Conservation (phyloP, 495 filamentous ascomycete genomes). For the Apodospora peruviana region DNA sequence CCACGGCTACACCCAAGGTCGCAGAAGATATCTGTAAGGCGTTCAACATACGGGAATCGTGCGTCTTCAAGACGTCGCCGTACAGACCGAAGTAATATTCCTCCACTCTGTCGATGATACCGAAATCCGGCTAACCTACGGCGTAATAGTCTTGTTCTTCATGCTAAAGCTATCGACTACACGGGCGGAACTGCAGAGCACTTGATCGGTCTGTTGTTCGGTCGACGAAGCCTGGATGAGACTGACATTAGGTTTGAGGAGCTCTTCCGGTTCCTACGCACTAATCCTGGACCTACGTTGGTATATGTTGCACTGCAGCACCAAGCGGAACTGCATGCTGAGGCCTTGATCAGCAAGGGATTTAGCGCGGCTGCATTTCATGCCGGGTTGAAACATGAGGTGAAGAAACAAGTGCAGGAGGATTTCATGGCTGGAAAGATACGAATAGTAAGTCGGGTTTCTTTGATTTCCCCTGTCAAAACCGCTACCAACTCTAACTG, state of each 20-base stretch:
- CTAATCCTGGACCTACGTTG: conserved; percentile 48
- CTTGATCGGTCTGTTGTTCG: not conserved
- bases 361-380: conserved; percentile 46
- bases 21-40: conserved; percentile 46
- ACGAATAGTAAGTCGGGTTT: conserved; percentile 26
- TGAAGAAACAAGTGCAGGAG: conserved; percentile 42
- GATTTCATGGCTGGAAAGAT: conserved; percentile 45
- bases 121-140: not conserved
- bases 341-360: conserved; percentile 23
- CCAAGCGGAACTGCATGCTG: conserved; percentile 42
- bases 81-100: conserved; percentile 45
- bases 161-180: conserved; percentile 36
- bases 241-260: conserved; percentile 34
- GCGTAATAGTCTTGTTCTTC: conserved; percentile 31
- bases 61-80: conserved; percentile 50
- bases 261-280: conserved; percentile 41
- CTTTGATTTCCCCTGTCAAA: not conserved
- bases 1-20: conserved; percentile 53
- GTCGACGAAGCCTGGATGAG: conserved; percentile 11
- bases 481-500: not conserved
- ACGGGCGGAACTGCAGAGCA: not conserved
- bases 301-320: conserved; percentile 52
- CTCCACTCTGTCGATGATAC: not conserved
- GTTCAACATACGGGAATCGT: conserved; percentile 42
- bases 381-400: conserved; percentile 42